A percentile compares a stretch with the other conserved stretches of the same genome.
Evolutionary conservation across 768 basidiomycete genomes (phyloP).

Genomic region (Russula vinacea): DNA sequence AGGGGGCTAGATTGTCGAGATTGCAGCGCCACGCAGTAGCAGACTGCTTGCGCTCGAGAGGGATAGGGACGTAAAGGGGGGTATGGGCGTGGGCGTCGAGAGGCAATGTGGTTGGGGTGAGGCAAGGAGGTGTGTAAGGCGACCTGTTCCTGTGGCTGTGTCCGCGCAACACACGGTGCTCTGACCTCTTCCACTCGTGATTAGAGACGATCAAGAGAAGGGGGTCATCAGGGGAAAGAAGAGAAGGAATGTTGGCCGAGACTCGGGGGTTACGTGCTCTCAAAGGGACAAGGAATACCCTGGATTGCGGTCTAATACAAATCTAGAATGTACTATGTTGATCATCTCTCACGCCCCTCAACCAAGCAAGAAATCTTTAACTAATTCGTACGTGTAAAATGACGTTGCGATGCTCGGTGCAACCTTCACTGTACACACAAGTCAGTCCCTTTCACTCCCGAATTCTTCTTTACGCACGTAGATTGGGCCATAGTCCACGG

Average conservation of each 20-base stretch:
- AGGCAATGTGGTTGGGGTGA: constrained; percentile 29
- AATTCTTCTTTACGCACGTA: constrained; percentile 53
- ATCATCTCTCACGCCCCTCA: constrained; percentile 30
- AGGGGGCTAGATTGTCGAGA: constrained; percentile 28
- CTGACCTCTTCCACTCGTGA: not conserved
- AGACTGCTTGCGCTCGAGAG: constrained; percentile 19
- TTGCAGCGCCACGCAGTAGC: constrained; percentile 25
- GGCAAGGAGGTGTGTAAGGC: constrained; percentile 24
- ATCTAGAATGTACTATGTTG: constrained; percentile 19
- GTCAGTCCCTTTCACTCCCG: not conserved
- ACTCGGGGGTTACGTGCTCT: constrained; percentile 7
- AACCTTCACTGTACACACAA: constrained; percentile 65
- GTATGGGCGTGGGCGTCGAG: constrained; percentile 6
- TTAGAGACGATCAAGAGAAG: not conserved
- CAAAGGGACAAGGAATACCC: not conserved
- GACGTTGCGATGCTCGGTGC: constrained; percentile 85
- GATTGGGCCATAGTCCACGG: constrained; percentile 84
- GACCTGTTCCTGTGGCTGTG: constrained; percentile 7
- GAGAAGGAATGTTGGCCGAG: not conserved
- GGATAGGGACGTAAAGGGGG: constrained; percentile 27
- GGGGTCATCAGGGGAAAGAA: constrained; percentile 6
- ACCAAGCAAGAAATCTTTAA: constrained; percentile 49
- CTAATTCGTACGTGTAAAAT: constrained; percentile 79
- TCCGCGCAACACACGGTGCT: not conserved
- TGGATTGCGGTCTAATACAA: constrained; percentile 23